phyloP scores from a whole-genome alignment of 1,284 basidiomycete species.

The Jaminaea rosea region DNA sequence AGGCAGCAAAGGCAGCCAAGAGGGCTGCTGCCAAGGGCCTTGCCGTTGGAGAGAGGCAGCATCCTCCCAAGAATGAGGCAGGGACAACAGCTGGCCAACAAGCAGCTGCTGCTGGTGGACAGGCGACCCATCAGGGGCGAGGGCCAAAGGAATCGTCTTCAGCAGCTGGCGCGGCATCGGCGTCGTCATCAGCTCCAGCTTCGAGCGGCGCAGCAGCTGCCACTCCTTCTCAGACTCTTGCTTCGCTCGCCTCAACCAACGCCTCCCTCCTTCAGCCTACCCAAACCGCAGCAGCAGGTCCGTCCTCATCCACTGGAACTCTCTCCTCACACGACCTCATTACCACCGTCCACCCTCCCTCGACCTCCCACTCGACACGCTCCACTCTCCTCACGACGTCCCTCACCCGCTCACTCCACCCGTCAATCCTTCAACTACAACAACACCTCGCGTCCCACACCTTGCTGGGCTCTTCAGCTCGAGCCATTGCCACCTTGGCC shows the following conservation, averaged over 20 bases:
- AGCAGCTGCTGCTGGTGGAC: background rate
- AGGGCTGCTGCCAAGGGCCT: background rate
- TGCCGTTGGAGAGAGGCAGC: background rate
- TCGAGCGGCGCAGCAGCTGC: background rate
- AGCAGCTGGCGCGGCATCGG: background rate
- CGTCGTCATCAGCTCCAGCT: background rate
- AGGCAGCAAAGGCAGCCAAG: slow-evolving; percentile 1
- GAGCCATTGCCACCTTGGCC: slow-evolving; percentile 37
- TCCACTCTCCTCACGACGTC: background rate
- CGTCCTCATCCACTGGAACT: slow-evolving; percentile 2
- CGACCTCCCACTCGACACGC: background rate
- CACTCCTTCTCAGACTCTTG: background rate
- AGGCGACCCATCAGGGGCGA: background rate
- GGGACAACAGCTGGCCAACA: background rate
- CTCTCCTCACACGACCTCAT: background rate
- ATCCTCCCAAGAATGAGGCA: background rate
- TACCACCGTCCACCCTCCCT: background rate
- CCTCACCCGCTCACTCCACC: slow-evolving; percentile 25
- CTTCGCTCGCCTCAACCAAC: background rate
- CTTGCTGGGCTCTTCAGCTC: slow-evolving; percentile 39
- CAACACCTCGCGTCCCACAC: slow-evolving; percentile 36
- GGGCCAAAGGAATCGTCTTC: background rate
- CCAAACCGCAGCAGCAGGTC: background rate
- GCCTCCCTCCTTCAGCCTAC: slow-evolving; percentile 36
- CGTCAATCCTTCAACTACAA: slow-evolving; percentile 31